These are phyloP conservation scores for Xerocomus potaroensis DNA, from an alignment of 768 basidiomycete genomes.

Conservation along the genomic window DNA sequence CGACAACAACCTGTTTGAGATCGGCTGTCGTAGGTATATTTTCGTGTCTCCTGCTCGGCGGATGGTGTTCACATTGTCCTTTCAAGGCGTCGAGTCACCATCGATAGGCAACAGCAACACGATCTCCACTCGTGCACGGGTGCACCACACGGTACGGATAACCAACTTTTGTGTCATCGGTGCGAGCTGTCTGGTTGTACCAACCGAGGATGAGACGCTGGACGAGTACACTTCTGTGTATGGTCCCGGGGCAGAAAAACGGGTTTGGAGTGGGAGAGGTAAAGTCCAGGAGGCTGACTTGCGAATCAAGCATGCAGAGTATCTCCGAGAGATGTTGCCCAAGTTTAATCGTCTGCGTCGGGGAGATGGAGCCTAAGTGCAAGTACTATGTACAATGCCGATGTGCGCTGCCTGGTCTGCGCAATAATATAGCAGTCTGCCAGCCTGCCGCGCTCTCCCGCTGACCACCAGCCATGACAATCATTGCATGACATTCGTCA, in stretches of 20 bases:
- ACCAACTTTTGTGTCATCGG: constrained; percentile 81
- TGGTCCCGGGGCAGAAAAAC: constrained; percentile 67
- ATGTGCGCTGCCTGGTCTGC: not conserved
- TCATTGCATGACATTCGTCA: not conserved
- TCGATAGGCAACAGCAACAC: constrained; percentile 84
- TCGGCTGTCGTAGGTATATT: constrained; percentile 85
- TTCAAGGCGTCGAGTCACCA: constrained; percentile 81
- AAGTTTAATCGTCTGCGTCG: constrained; percentile 78
- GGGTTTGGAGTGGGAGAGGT: constrained; percentile 84
- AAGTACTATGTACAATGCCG: too few species aligned
- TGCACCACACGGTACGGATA: constrained; percentile 79
- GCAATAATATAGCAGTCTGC: not conserved
- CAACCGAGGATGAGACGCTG: constrained; percentile 71
- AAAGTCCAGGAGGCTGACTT: constrained; percentile 80
- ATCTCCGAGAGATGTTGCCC: constrained; percentile 86
- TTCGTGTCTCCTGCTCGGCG: not conserved
- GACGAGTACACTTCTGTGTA: constrained; percentile 84
- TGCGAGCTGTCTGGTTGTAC: constrained; percentile 73
- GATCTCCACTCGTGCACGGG: constrained; percentile 76
- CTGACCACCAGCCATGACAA: too few species aligned
- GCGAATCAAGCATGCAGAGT: constrained; percentile 84
- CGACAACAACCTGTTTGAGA: constrained; percentile 91
- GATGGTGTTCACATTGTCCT: not conserved
- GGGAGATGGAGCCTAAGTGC: constrained; percentile 46
- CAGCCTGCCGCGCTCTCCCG: too few species aligned